Conservation (phyloP, 306 rosid species). For the Quercus mongolica region DNA sequence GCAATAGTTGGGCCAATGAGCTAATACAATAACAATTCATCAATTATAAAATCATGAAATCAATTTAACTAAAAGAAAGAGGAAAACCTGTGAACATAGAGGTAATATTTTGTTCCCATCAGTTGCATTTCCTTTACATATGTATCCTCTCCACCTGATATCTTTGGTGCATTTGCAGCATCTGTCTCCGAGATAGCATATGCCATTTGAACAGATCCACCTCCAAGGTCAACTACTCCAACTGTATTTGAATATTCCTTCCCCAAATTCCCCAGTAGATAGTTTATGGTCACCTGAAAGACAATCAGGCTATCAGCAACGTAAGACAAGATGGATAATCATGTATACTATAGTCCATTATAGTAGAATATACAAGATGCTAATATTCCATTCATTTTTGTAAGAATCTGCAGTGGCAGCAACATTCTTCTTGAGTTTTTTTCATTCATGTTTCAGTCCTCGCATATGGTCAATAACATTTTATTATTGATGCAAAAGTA, state of each 20-base stretch:
- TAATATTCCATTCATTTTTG: constrained; percentile 4
- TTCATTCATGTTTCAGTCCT: constrained; percentile 1
- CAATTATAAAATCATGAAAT: constrained; percentile 17
- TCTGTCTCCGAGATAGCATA: constrained; percentile 88
- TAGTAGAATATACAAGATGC: constrained; percentile 17
- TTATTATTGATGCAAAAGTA: background rate
- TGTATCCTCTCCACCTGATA: constrained; percentile 51
- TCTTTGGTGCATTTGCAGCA: constrained; percentile 65
- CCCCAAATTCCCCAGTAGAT: constrained; percentile 87
- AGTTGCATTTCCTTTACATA: constrained; percentile 79
- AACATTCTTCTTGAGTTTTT: background rate
- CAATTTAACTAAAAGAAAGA: constrained; percentile 17
- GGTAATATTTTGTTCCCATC: constrained; percentile 73
- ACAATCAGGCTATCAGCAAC: constrained; percentile 28
- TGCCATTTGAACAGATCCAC: constrained; percentile 99
- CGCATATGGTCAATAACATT: background rate
- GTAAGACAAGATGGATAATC: constrained; percentile 14
- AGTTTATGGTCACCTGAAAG: constrained; percentile 88
- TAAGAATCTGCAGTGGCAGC: background rate
- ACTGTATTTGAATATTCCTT: constrained; percentile 74
- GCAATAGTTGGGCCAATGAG: constrained; percentile 1
- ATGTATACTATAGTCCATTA: constrained; percentile 9
- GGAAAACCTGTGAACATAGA: constrained; percentile 93
- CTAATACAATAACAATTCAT: constrained; percentile 6
- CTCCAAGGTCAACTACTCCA: constrained; percentile 98